These are phyloP conservation scores for Tremellales sp. DNA, from an alignment of 1,284 basidiomycete genomes.

Conservation along the genomic window DNA sequence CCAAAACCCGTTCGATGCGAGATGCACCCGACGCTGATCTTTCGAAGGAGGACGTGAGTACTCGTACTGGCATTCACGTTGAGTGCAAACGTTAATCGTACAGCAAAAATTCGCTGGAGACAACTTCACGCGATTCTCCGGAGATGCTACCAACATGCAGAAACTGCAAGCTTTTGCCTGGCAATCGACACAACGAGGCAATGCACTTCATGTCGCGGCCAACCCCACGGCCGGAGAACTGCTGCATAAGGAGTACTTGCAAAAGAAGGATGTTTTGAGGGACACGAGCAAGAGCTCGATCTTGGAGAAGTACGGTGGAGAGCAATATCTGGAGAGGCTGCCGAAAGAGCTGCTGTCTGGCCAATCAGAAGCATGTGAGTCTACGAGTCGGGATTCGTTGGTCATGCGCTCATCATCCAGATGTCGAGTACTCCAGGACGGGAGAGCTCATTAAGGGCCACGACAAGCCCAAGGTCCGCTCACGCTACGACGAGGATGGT, in stretches of 20 bases:
- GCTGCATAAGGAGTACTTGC: slow-evolving; percentile 80
- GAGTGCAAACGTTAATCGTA: slow-evolving; percentile 3
- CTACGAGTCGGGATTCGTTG: background rate
- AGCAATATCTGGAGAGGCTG: slow-evolving; percentile 71
- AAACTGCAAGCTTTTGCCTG: slow-evolving; percentile 93
- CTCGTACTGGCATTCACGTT: background rate
- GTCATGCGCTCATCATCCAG: slow-evolving; percentile 15
- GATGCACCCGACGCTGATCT: slow-evolving; percentile 81
- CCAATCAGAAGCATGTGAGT: slow-evolving; percentile 80
- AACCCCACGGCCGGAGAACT: slow-evolving; percentile 94
- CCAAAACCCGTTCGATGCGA: slow-evolving; percentile 99
- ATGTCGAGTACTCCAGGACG: slow-evolving; percentile 92
- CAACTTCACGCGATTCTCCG: slow-evolving; percentile 86
- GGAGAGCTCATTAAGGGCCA: slow-evolving; percentile 90
- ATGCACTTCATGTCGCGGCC: slow-evolving; percentile 91
- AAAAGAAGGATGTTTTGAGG: slow-evolving; percentile 88
- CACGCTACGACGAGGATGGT: slow-evolving; percentile 95
- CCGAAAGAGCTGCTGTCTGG: slow-evolving; percentile 87
- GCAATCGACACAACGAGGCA: slow-evolving; percentile 89
- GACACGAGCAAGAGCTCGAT: slow-evolving; percentile 82
- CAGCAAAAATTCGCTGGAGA: slow-evolving; percentile 91
- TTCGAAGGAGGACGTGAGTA: slow-evolving; percentile 73
- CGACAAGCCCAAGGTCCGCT: slow-evolving; percentile 74
- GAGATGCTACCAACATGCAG: slow-evolving; percentile 87
- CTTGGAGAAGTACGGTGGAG: slow-evolving; percentile 87